These are phyloP conservation scores for Malassezia psittaci DNA, from an alignment of 1,284 basidiomycete genomes.

Conservation along the genomic window DNA sequence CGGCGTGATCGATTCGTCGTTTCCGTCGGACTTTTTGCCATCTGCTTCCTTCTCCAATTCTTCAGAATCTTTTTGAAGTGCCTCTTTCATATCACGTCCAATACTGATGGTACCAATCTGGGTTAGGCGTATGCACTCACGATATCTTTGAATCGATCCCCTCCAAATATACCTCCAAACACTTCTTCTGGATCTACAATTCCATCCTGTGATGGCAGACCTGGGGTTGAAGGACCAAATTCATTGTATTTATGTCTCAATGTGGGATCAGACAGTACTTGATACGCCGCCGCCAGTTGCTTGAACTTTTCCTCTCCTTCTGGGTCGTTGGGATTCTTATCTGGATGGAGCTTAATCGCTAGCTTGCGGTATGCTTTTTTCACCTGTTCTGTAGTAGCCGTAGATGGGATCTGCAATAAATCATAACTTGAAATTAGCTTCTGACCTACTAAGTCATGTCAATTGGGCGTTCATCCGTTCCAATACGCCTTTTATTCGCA, in stretches of 20 bases:
- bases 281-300: slow-evolving; percentile 54
- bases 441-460: slow-evolving; percentile 37
- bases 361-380: slow-evolving; percentile 92
- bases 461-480: slow-evolving; percentile 44
- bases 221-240: slow-evolving; percentile 50
- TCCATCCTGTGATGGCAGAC: slow-evolving; percentile 39
- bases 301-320: slow-evolving; percentile 68
- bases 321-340: slow-evolving; percentile 83
- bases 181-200: slow-evolving; percentile 71
- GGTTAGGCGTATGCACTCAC: slow-evolving; percentile 4
- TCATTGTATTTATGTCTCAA: slow-evolving; percentile 64
- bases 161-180: slow-evolving; percentile 57
- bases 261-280: slow-evolving; percentile 65
- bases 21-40: slow-evolving; percentile 1
- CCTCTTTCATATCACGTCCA: slow-evolving; percentile 93
- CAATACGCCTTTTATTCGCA: slow-evolving; percentile 35
- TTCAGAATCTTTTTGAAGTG: slow-evolving; percentile 81
- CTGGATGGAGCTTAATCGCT: slow-evolving; percentile 70
- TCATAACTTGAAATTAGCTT: slow-evolving; percentile 47
- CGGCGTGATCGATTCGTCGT: slow-evolving; percentile 55
- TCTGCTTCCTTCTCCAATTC: slow-evolving; percentile 48
- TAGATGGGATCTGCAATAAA: slow-evolving; percentile 63
- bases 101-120: slow-evolving; percentile 67
- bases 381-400: slow-evolving; percentile 71
- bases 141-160: slow-evolving; percentile 69